Conservation (phyloP, 2,329 filamentous ascomycete genomes). For the Trichophyton schoenleinii region DNA sequence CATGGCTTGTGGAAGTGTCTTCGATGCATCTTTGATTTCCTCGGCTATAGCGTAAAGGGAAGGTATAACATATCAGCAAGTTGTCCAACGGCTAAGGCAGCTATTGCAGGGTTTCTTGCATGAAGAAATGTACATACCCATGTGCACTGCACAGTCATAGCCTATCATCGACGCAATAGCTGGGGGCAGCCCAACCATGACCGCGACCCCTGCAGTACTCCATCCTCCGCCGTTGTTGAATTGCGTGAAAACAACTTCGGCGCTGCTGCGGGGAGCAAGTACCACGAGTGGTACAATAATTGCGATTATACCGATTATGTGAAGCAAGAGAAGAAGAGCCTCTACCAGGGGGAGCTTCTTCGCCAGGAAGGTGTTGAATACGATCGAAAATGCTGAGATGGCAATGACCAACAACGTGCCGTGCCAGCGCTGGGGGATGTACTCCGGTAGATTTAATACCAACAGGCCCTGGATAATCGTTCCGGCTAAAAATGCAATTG, state of each 20-base stretch:
- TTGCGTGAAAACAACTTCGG: conserved; percentile 28
- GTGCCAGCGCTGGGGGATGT: conserved; percentile 33
- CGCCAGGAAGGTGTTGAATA: conserved; percentile 33
- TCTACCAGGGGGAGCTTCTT: conserved; percentile 31
- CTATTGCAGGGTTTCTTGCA: neutral
- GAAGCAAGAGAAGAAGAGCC: conserved; percentile 30
- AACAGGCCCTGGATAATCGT: conserved; percentile 36
- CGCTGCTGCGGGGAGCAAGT: conserved; percentile 27
- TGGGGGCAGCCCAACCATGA: conserved; percentile 29
- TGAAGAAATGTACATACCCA: conserved; percentile 25
- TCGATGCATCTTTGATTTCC: conserved; percentile 36
- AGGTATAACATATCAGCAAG: neutral
- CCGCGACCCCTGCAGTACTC: conserved; percentile 25
- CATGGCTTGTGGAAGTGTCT: conserved; percentile 41
- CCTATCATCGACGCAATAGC: conserved; percentile 32
- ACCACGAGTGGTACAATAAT: conserved; percentile 34
- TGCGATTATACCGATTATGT: conserved; percentile 32
- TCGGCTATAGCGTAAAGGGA: conserved; percentile 20
- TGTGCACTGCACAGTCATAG: conserved; percentile 34
- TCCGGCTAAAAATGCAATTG: conserved; percentile 34
- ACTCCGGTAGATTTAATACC: conserved; percentile 32
- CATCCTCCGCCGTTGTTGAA: conserved; percentile 34
- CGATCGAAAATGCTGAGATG: conserved; percentile 27
- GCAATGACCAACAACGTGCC: conserved; percentile 33
- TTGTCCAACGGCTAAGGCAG: conserved; percentile 1